These are phyloP conservation scores for Diplodia intermedia DNA, from an alignment of 2,329 filamentous ascomycete genomes.

Conservation along the genomic window DNA sequence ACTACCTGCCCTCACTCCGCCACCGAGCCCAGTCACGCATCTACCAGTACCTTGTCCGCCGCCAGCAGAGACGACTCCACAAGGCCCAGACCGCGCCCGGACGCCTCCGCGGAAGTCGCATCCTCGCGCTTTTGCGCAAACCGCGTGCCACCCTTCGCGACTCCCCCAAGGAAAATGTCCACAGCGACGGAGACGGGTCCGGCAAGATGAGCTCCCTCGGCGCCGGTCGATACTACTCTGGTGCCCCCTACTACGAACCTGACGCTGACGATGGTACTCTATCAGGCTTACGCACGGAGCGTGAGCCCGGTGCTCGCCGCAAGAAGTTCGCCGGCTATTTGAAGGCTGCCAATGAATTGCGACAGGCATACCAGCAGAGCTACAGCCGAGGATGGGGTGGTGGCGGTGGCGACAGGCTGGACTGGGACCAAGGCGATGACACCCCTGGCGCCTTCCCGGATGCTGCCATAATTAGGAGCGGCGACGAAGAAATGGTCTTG, in stretches of 20 bases:
- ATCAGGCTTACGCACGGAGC: conserved; percentile 47
- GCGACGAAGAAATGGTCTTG: conserved; percentile 89
- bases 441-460: conserved; percentile 84
- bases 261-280: conserved; percentile 37
- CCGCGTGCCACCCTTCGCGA: conserved; percentile 35
- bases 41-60: conserved; percentile 74
- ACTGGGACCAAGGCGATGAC: conserved; percentile 51
- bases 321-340: conserved; percentile 78
- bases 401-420: conserved; percentile 45
- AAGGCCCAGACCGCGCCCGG: conserved; percentile 34
- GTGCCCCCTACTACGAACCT: conserved; percentile 23
- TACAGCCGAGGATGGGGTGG: conserved; percentile 57
- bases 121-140: conserved; percentile 42
- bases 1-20: conserved; percentile 74
- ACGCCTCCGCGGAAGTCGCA: conserved; percentile 40
- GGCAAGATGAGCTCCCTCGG: conserved; percentile 29
- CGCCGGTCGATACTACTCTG: conserved; percentile 32
- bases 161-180: conserved; percentile 30
- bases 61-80: conserved; percentile 55
- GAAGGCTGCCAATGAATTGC: conserved; percentile 73
- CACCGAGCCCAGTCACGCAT: conserved; percentile 76
- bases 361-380: conserved; percentile 69
- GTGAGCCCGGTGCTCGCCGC: conserved; percentile 73
- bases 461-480: conserved; percentile 77
- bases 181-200: neutral